Base-by-base conservation (phyloP, 306 rosid genomes). In the Pyrus communis region DNA sequence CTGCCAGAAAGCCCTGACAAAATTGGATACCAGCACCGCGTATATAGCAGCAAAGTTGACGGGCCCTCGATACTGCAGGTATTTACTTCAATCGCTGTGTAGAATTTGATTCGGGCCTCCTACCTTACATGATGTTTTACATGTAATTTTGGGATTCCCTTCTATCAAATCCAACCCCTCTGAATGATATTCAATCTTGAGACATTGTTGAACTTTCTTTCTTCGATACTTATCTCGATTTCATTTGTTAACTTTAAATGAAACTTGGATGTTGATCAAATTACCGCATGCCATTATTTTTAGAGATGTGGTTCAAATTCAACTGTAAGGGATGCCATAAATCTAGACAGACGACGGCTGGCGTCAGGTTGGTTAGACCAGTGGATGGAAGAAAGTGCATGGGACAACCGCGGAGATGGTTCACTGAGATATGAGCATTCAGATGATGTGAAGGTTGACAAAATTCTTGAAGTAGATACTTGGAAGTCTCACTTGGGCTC, bases 401-500 rank as follows among this genome's bases (percentile, higher is more conserved):
- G 86, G 88, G 84, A 73, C 73, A 84, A 85, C 59, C 73, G 64
- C 3, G 67, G 83, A 11, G 84, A 86, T 31, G 54, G 79, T 49
- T 82, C 91, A 31, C 40, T 71, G 75, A 90, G 70, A 82, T 85
- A 74, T 33, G 71, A 62, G 11, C 78, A 62, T 9, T 33, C 63
- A 15, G 87, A 88, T 76, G 96, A 90, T 77, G 89, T 83, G 52
- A 95, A 89, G 83, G 83, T 82, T 42, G 99, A 92, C 88, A 95
- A 95, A 80, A 88, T 92, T 80, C 97, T 95, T 19, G 99, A 95
- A 89, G 96, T 95, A 40, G 99, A 95, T 81, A 92, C 97, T 22
- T 92, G 99, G 99, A 90, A 88, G 83, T 93, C 97, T 69, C 89
- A 86, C 82, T 58, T 89, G 82, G 87, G 78, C 51, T 65, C 89